Evolutionary conservation across 495 filamentous ascomycete species (phyloP).

Genomic region (Penicillium lagena): DNA sequence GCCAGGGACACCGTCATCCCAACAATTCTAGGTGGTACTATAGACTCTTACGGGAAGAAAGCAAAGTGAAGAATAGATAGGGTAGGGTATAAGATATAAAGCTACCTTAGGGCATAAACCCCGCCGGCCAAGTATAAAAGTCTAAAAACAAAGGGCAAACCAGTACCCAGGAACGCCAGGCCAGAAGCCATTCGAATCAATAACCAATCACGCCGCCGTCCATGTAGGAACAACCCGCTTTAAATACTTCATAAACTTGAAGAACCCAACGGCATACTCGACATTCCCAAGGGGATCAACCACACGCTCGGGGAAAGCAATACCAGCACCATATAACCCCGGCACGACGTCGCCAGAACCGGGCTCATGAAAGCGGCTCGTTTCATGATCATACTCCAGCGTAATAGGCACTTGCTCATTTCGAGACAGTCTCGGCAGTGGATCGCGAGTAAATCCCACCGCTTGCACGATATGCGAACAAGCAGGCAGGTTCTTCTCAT

Average conservation of each 20-base stretch:
- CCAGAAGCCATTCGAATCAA: no score
- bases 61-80: not conserved
- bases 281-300: slow-evolving; percentile 55
- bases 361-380: slow-evolving; percentile 40
- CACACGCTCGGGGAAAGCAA: slow-evolving; percentile 55
- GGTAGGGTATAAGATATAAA: not conserved
- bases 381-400: slow-evolving; percentile 43
- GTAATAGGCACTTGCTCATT: slow-evolving; percentile 19
- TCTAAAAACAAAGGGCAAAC: no score
- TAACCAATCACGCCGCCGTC: slow-evolving; percentile 3
- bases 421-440: slow-evolving; percentile 31
- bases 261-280: slow-evolving; percentile 55
- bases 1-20: no score
- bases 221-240: slow-evolving; percentile 45
- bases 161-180: no score
- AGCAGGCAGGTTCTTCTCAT: slow-evolving; percentile 34
- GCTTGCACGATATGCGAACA: slow-evolving; percentile 50
- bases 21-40: no score
- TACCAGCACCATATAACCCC: slow-evolving; percentile 52
- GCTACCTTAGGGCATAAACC: no score
- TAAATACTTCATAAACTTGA: slow-evolving; percentile 58
- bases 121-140: no score
- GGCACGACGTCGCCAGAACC: slow-evolving; percentile 27
- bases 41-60: no score
- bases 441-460: slow-evolving; percentile 46